Base-by-base conservation (phyloP, 225 moss, liverwort and hornwort genomes). In the Antitrichia curtipendula region DNA sequence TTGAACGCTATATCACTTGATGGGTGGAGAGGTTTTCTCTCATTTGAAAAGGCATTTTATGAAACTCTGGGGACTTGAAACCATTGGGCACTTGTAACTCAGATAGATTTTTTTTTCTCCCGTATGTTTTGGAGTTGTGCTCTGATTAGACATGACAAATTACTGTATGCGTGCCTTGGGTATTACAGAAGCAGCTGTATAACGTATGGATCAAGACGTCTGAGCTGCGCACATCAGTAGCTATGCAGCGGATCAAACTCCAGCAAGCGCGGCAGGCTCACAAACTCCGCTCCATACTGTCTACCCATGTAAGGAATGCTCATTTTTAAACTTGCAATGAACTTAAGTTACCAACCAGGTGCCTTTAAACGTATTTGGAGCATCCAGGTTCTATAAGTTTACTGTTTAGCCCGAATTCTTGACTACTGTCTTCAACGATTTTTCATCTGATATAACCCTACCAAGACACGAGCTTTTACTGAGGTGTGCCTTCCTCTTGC, bases 201-300 rank as follows among this genome's bases (percentile, higher is more conserved):
- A 92, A 93, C 82, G 98, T 97, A 53, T 99, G 97, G 98, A 84
- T 91, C 70, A 97, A 93, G 90, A 97, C 98, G 63, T 95, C 97
- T 54, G 95, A 97, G 86, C 86, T 99, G 85, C 98, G 97, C 79
- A 89, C 94, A 50, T 95, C 96, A 64, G 98, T 99, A 69, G 95
- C 95, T 62, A 90, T 95, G 89, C 96, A 97, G 90, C 95, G 98
- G 32, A 95, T 99, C 52, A 95, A 95, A 91, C 93, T 99, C 77
- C 98, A 99, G 89, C 97, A 95, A 95, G 98, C 96, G 53, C 96
- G 96, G 82, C 98, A 96, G 90, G 92, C 90, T 86, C 94, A 97
- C 88, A 97, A 99, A 90, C 95, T 99, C 56, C 95, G 94, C 85
- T 95, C 96, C 34, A 95, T 99, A 89, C 80, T 99, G 63, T 95